phyloP scores from a whole-genome alignment of 2,329 filamentous ascomycete species.

The Pezicula radicicola region DNA sequence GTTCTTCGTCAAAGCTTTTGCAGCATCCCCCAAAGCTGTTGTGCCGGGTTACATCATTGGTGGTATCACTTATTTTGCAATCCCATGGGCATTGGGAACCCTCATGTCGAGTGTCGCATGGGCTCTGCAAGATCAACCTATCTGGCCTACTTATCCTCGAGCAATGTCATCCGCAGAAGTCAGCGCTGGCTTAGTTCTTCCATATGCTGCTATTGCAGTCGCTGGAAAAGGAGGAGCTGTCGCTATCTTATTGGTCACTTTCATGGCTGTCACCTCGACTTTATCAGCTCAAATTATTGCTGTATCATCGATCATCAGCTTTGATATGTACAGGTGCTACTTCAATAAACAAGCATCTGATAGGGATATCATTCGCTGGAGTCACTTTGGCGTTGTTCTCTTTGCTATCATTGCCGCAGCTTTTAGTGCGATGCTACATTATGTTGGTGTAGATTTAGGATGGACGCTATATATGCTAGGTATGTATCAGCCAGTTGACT shows the following conservation, averaged over 20 bases:
- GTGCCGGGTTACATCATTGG: slow-evolving; percentile 50
- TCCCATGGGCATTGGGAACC: slow-evolving; percentile 51
- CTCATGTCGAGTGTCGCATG: slow-evolving; percentile 46
- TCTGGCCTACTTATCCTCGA: slow-evolving; percentile 46
- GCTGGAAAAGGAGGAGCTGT: slow-evolving; percentile 68
- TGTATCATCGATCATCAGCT: slow-evolving; percentile 80
- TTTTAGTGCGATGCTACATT: slow-evolving; percentile 49
- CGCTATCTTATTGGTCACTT: slow-evolving; percentile 64
- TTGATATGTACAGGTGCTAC: slow-evolving; percentile 83
- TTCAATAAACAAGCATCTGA: slow-evolving; percentile 67
- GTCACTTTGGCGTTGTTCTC: slow-evolving; percentile 49
- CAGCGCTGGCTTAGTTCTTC: slow-evolving; percentile 65
- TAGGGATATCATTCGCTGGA: slow-evolving; percentile 45
- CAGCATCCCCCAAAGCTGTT: slow-evolving; percentile 40
- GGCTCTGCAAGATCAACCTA: slow-evolving; percentile 41
- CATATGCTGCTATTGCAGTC: slow-evolving; percentile 67
- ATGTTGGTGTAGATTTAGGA: slow-evolving; percentile 49
- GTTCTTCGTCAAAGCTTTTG: slow-evolving; percentile 45
- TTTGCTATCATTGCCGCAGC: slow-evolving; percentile 48
- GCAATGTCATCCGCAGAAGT: slow-evolving; percentile 59
- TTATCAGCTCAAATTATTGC: slow-evolving; percentile 80
- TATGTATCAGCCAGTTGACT: slow-evolving; percentile 34
- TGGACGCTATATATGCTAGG: slow-evolving; percentile 53
- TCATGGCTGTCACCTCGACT: slow-evolving; percentile 77
- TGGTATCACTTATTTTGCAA: slow-evolving; percentile 50